These are phyloP conservation scores for Penicillium sp. DNA, from an alignment of 2,329 filamentous ascomycete species.

Conservation along the genomic window DNA sequence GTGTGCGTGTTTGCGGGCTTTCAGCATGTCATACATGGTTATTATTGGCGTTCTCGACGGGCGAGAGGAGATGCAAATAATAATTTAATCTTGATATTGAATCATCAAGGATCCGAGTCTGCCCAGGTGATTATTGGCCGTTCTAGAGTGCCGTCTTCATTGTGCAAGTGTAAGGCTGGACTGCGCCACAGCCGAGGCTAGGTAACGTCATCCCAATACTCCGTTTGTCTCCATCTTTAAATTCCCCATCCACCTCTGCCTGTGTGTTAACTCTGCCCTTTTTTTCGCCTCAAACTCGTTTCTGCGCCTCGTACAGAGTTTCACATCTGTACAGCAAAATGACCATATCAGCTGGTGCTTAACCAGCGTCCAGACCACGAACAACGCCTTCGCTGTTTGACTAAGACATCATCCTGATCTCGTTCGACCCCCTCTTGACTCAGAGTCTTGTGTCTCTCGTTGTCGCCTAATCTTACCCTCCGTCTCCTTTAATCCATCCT, in stretches of 20 bases:
- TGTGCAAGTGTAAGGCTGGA: neutral
- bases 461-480: neutral
- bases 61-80: slow-evolving; percentile 10
- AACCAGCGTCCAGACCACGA: slow-evolving; percentile 15
- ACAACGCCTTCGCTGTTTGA: slow-evolving; percentile 12
- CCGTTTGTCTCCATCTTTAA: neutral
- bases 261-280: neutral
- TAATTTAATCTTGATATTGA: slow-evolving; percentile 20
- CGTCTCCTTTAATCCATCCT: neutral
- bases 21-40: slow-evolving; percentile 20
- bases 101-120: neutral
- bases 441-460: slow-evolving; percentile 4
- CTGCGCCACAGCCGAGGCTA: slow-evolving; percentile 21
- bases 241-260: neutral
- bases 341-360: slow-evolving; percentile 13
- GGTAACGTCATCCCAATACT: slow-evolving; percentile 16
- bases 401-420: slow-evolving; percentile 2
- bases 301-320: neutral
- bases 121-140: neutral
- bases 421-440: slow-evolving; percentile 8
- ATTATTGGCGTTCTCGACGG: slow-evolving; percentile 14
- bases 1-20: slow-evolving; percentile 10
- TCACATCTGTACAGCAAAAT: slow-evolving; percentile 6
- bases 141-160: neutral
- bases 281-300: neutral